Evolutionary conservation across 75 land plant genomes (phyloP).

Genomic region (Sequoia sempervirens): DNA sequence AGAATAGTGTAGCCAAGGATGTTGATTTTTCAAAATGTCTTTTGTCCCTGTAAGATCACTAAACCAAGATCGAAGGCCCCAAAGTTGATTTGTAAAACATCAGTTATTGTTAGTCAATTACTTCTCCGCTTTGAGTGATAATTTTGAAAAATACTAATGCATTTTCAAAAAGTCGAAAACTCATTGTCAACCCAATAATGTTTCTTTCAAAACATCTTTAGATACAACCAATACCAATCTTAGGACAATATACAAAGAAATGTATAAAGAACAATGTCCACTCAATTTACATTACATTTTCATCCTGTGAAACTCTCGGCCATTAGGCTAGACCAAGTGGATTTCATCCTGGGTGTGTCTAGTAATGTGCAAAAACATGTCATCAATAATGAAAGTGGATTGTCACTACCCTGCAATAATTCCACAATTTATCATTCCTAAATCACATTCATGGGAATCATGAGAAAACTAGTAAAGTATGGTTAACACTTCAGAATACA

Average conservation of each 20-base stretch:
- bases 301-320: not conserved
- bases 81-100: not conserved
- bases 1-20: not conserved
- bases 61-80: not conserved
- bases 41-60: not conserved
- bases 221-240: not conserved
- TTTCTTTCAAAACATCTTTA: not conserved
- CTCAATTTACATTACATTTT: not conserved
- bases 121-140: not conserved
- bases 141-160: not conserved
- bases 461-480: not conserved
- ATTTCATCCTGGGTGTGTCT: no score
- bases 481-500: not conserved
- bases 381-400: not conserved
- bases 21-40: not conserved
- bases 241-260: not conserved
- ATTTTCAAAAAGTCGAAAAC: not conserved
- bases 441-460: not conserved
- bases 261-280: not conserved
- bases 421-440: not conserved
- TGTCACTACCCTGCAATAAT: not conserved
- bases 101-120: not conserved
- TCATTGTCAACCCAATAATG: not conserved
- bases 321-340: no score
- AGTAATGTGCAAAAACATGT: not conserved